Conservation (phyloP, 164 flowering plant species). For the Berberis thunbergii region DNA sequence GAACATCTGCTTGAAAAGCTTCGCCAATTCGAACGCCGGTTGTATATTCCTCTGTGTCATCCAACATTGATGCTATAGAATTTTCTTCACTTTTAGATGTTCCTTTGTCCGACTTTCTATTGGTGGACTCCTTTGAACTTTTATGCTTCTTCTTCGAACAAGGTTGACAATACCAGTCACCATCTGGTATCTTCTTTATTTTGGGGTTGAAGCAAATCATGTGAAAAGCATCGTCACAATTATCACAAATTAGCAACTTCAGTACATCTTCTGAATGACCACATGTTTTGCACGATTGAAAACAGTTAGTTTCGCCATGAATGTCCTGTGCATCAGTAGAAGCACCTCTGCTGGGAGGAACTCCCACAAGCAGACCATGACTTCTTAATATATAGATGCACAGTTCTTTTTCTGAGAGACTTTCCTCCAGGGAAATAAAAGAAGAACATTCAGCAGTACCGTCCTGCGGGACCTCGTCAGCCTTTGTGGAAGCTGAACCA, state of each 20-base stretch:
- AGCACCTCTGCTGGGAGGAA: conserved; percentile 5
- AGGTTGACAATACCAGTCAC: conserved; percentile 69
- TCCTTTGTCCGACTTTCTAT: conserved; percentile 16
- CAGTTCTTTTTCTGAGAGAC: conserved; percentile 37
- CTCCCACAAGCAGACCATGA: conserved; percentile 31
- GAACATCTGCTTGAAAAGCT: conserved; percentile 74
- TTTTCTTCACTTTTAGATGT: conserved; percentile 23
- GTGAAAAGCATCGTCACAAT: conserved; percentile 78
- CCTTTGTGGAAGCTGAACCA: conserved; percentile 30
- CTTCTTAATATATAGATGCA: conserved; percentile 43
- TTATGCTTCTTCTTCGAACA: conserved; percentile 55
- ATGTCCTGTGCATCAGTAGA: conserved; percentile 9
- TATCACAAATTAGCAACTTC: conserved; percentile 70
- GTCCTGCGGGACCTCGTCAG: conserved; percentile 21
- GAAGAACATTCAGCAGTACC: conserved; percentile 70
- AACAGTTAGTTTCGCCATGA: conserved; percentile 13
- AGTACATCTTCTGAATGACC: conserved; percentile 23
- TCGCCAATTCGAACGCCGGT: conserved; percentile 70
- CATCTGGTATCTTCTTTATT: conserved; percentile 37
- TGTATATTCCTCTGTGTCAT: conserved; percentile 44
- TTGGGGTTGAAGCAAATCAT: conserved; percentile 51
- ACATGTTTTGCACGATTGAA: conserved; percentile 52
- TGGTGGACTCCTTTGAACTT: conserved; percentile 20
- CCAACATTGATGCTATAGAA: conserved; percentile 51
- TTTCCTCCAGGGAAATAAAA: conserved; percentile 33